These are phyloP conservation scores for Aegilops bicornis DNA, from an alignment of 176 grass and related monocot species.

Conservation along the genomic window DNA sequence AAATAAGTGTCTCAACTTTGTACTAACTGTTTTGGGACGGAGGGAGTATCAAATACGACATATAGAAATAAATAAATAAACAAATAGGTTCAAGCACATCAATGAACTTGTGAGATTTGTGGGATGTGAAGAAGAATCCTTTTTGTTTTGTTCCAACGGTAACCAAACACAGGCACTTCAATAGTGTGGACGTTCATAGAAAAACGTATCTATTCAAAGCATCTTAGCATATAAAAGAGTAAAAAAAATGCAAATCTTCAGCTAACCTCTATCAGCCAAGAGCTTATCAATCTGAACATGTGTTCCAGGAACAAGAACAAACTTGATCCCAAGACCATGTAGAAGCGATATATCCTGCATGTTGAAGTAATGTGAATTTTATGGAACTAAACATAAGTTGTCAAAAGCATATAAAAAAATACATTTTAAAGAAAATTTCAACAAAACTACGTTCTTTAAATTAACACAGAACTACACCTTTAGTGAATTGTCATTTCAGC, in stretches of 20 bases:
- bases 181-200: not conserved
- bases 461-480: not conserved
- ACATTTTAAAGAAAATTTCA: not conserved
- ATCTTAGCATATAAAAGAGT: conserved; percentile 2
- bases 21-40: too few relatives aligned
- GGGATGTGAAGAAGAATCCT: not conserved
- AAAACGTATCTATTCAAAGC: not conserved
- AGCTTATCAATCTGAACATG: conserved; percentile 94
- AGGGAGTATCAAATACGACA: not conserved
- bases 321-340: conserved; percentile 94
- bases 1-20: too few relatives aligned
- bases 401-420: not conserved
- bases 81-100: not conserved
- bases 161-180: not conserved
- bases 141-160: not conserved
- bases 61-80: not conserved
- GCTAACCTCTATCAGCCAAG: conserved; percentile 74
- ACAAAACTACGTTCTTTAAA: not conserved
- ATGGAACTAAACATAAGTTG: not conserved
- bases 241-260: conserved; percentile 6
- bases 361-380: not conserved
- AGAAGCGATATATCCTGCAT: conserved; percentile 93
- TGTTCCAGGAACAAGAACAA: conserved; percentile 94
- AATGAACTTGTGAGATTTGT: not conserved
- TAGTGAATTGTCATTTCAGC: not conserved